These are phyloP conservation scores for Saccharomycopsis babjevae DNA, from an alignment of 805 yeast genomes.

Conservation along the genomic window DNA sequence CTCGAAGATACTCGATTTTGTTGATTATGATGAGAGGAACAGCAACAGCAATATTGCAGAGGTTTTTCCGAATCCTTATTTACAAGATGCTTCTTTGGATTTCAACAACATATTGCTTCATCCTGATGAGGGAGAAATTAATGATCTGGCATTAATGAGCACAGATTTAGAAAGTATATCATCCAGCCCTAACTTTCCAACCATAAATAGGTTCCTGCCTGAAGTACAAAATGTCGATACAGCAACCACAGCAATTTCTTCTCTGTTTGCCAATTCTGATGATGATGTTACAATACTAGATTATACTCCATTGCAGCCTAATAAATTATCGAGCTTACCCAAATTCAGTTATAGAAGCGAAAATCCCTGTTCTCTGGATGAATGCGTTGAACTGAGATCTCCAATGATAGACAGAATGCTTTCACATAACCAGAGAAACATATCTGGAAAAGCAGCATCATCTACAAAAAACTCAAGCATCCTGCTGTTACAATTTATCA, in stretches of 20 bases:
- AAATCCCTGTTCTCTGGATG: neutral
- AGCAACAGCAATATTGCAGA: neutral
- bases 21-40: neutral
- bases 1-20: neutral
- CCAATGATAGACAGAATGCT: slow-evolving; percentile 6
- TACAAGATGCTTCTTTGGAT: neutral
- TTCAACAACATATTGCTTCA: neutral
- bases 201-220: neutral
- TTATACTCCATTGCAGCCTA: neutral
- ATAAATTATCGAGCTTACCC: neutral
- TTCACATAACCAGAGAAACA: neutral
- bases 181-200: neutral
- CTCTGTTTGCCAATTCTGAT: neutral
- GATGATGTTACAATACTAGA: neutral
- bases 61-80: neutral
- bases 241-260: neutral
- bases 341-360: neutral
- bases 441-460: neutral
- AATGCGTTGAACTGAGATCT: slow-evolving; percentile 4
- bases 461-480: neutral
- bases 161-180: neutral
- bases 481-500: neutral
- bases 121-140: neutral
- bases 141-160: neutral
- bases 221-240: neutral